Conservation (phyloP, 148 eudicot genomes). For the Camellia granthamiana region DNA sequence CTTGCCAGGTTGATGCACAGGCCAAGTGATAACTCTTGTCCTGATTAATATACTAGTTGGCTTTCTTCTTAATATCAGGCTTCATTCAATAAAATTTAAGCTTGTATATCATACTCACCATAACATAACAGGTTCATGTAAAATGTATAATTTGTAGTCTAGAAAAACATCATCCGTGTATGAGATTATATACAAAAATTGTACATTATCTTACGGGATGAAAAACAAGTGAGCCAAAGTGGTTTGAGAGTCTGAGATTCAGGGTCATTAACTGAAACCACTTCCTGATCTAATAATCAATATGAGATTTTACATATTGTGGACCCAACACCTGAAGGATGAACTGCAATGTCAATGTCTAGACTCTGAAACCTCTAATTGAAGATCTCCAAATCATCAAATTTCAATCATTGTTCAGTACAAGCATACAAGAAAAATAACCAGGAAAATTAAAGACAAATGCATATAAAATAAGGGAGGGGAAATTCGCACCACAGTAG, state of each 20-base stretch:
- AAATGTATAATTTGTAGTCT: background rate
- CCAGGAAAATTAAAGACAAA: background rate
- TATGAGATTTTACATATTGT: background rate
- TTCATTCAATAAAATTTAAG: background rate
- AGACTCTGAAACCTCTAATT: background rate
- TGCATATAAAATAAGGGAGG: conserved; percentile 3
- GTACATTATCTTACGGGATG: background rate
- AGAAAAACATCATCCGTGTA: background rate
- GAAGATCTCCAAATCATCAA: conserved; percentile 2
- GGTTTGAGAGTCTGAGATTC: background rate
- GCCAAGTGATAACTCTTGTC: background rate
- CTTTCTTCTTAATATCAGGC: background rate
- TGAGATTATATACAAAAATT: background rate
- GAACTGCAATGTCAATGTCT: background rate
- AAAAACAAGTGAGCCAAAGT: background rate
- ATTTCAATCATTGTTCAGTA: background rate
- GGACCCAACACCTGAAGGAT: background rate
- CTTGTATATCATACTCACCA: background rate
- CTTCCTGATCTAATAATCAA: background rate
- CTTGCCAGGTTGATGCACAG: background rate
- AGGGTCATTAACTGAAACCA: background rate
- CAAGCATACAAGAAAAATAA: conserved; percentile 2
- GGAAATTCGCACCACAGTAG: conserved; percentile 64
- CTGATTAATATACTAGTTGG: background rate
- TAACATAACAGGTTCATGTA: background rate